Evolutionary conservation across 2,329 filamentous ascomycete genomes (phyloP), one percentile per base, ranked within the genome.

Genomic region (Cryphonectria japonica): DNA sequence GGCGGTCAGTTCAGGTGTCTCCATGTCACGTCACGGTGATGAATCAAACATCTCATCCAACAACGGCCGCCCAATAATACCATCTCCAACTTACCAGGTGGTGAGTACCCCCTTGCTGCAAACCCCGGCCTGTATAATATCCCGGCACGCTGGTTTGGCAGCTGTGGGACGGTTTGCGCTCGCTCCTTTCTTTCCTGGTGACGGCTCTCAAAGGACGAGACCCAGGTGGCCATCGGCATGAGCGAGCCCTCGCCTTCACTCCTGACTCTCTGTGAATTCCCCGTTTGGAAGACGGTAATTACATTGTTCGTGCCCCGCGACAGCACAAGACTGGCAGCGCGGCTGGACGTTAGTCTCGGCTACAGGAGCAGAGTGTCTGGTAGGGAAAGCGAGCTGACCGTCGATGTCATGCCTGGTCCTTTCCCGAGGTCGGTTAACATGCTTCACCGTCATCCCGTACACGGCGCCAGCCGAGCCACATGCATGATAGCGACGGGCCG

Each of bases 51-150:
- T 59, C 26, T 59, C 54, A 32, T 32, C 54, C 54, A 32, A 14
- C 54, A 32, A 29, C 54, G 2, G 29, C 29, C 29, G 54, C 54
- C 54, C 26, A 32, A 32, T 32, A 19, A 5, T 3, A 32, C 52
- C 26, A 29, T 13, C 26, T 57, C 52, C 26, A 4, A 32, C 54
- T 14, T 34, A 32, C 29, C 54, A 34, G 54, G 26, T 59, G 29
- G 14, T 32, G 54, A 59, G 22, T 32, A 29, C 54, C 54, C 54
- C 54, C 54, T 59, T 59, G 54, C 16, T 59, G 16, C 26, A 4
- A 32, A 59, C 54, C 54, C 54, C 34, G 29, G 54, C 54, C 54
- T 59, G 54, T 29, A 29, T 59, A 59, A 29, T 32, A 59, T 59
- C 54, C 26, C 54, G 26, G 52, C 26, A 57, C 26, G 52, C 52